Conservation (phyloP, 805 yeast genomes). For the Phaffomyces opuntiae region DNA sequence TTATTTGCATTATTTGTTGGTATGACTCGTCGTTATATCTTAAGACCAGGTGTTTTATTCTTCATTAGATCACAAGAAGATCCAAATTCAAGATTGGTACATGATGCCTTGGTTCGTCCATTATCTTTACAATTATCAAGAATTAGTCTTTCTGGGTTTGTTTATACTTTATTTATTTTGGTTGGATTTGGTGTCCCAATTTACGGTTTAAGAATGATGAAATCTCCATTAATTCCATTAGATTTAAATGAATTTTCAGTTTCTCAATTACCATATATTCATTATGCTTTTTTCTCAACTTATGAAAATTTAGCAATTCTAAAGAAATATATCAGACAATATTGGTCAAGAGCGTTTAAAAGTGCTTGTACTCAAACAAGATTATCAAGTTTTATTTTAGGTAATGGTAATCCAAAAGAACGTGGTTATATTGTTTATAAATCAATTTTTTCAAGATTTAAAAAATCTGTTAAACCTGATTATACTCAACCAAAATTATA, state of each 20-base stretch:
- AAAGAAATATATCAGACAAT: constrained; percentile 35
- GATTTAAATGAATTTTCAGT: background rate
- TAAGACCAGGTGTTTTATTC: constrained; percentile 84
- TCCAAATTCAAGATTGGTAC: constrained; percentile 78
- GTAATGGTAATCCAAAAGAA: constrained; percentile 54
- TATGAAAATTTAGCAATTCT: constrained; percentile 5
- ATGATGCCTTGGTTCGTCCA: constrained; percentile 80
- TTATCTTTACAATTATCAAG: constrained; percentile 65
- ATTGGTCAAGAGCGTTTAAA: constrained; percentile 59
- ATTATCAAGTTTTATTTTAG: constrained; percentile 74
- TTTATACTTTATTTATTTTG: constrained; percentile 66
- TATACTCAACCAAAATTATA: constrained; percentile 49
- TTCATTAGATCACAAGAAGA: constrained; percentile 94
- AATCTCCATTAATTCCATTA: constrained; percentile 17
- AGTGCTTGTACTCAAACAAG: constrained; percentile 51
- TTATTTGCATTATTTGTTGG: constrained; percentile 81
- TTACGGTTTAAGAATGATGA: constrained; percentile 11
- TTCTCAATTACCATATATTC: background rate
- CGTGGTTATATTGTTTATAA: constrained; percentile 63
- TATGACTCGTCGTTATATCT: constrained; percentile 62
- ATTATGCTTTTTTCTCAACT: constrained; percentile 1
- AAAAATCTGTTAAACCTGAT: constrained; percentile 40
- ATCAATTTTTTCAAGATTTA: constrained; percentile 35
- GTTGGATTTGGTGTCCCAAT: constrained; percentile 58
- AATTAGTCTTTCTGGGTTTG: constrained; percentile 62